Base-by-base conservation (phyloP, 805 yeast genomes). In the Barnettozyma pratensis region DNA sequence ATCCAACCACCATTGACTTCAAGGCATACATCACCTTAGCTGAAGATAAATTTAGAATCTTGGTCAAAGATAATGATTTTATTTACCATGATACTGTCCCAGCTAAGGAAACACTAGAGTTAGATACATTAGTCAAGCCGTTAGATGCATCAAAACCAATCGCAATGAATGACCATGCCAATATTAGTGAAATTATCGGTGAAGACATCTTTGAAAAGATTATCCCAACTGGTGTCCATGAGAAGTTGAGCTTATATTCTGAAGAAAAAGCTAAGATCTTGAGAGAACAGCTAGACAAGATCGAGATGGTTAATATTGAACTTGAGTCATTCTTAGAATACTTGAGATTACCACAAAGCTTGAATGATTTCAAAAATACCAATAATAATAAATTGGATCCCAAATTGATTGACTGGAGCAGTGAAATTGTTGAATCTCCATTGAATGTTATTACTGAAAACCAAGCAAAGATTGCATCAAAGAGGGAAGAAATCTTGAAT, bases 221-320 rank as follows among this genome's bases (percentile, higher is more conserved):
- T 25, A 80, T 94, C 6, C 98, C 98, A 2, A 72, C 90, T 60
- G 79, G 82, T 34, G 89, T 92, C 19, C 96, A 90, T 61, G 96
- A 92, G 66, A 81, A 86, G 57, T 79, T 88, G 46, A 87, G 96
- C 53, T 72, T 83, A 53, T 94, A 94, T 63, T 85, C 96, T 0
- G 99, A 92, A 62, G 90, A 87, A 62, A 86, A 88, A 64, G 92
- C 96, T 0, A 81, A 77, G 53, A 67, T 87, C 36, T 66, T 89
- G 41, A 76, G 98, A 58, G 74, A 71, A 39, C 90, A 88, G 59
- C 74, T 82, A 41, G 97, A 91, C 51, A 75, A 75, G 51, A 76
- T 81, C 26, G 91, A 87, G 48, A 76, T 90, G 8, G 85, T 96
- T 0, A 80, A 88, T 58, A 86, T 87, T 63, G 94, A 91, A 60